Conservation (phyloP, 2,329 filamentous ascomycete genomes). For the Leptographium lundbergii region DNA sequence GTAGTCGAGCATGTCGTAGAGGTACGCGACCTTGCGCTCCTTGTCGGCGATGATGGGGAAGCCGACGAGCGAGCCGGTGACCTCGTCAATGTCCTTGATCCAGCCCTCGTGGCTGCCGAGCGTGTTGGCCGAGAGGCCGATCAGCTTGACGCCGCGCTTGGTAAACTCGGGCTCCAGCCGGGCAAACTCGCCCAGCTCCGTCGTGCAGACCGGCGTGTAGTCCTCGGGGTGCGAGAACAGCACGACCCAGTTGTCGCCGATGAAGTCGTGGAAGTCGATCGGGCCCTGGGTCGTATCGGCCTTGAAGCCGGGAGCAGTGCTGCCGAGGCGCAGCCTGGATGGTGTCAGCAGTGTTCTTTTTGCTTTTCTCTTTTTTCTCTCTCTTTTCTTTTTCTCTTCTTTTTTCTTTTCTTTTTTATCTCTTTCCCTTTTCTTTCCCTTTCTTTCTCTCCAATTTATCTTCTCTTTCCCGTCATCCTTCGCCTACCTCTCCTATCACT, state of each 20-base stretch:
- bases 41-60: slow-evolving; percentile 80
- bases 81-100: slow-evolving; percentile 82
- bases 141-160: slow-evolving; percentile 80
- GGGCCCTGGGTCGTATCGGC: slow-evolving; percentile 67
- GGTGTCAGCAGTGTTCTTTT: slow-evolving; percentile 2
- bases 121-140: slow-evolving; percentile 80
- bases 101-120: slow-evolving; percentile 73
- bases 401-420: too few relatives aligned
- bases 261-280: slow-evolving; percentile 74
- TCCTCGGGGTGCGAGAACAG: slow-evolving; percentile 81
- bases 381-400: background rate
- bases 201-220: slow-evolving; percentile 92
- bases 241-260: slow-evolving; percentile 67
- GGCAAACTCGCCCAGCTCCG: slow-evolving; percentile 81
- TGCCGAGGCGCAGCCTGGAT: slow-evolving; percentile 49
- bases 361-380: background rate
- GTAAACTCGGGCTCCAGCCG: slow-evolving; percentile 81
- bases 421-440: too few relatives aligned
- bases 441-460: too few relatives aligned
- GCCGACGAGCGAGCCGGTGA: slow-evolving; percentile 53
- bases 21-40: slow-evolving; percentile 59
- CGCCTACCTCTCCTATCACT: too few relatives aligned
- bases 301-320: slow-evolving; percentile 66
- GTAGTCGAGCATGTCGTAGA: slow-evolving; percentile 76
- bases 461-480: too few relatives aligned